Evolutionary conservation across 1,284 basidiomycete species (phyloP), one percentile per base, ranked within the genome.

Genomic region (Ustilago tritici): DNA sequence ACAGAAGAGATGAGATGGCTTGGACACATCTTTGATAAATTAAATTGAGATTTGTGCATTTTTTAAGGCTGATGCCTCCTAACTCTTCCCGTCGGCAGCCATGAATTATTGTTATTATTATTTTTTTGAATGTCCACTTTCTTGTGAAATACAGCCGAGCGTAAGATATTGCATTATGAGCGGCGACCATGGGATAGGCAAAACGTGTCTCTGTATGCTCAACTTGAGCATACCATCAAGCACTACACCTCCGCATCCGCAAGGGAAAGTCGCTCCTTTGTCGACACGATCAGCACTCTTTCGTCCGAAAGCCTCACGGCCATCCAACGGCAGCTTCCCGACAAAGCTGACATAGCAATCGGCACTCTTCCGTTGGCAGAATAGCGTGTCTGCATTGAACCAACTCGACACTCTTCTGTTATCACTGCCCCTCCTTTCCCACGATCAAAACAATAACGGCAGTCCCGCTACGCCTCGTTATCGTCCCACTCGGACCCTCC

Each of bases 131-230:
- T 31, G 23, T 28, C 46, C 1, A 31, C 49, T 50, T 50, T 31
- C 49, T 32, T 28, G 49, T 50, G 49, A 31, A 32, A 50, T 31
- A 31, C 0, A 32, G 7, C 11, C 10, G 6, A 50, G 49, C 9
- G 49, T 50, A 50, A 28, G 49, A 50, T 50, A 50, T 31, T 50
- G 19, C 46, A 49, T 49, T 49, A 49, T 49, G n/a, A 49, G 46
- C 46, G 46, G n/a, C 14, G 49, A 50, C 49, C 49, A 50, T 50
- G 9, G 49, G 49, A 50, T 50, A 50, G 49, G 49, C 23, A 50
- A 31, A 50, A 50, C 49, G 28, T 50, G 49, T 32, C 31, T 28
- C 46, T 23, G 10, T 19, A 6, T 41, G 23, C 23, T 28, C 23
- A 28, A 28, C 3, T 28, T 28, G 23, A 28, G 23, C 23, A 46